Evolutionary conservation across 2,329 filamentous ascomycete species (phyloP).

Genomic region (Corynespora cassiicola): DNA sequence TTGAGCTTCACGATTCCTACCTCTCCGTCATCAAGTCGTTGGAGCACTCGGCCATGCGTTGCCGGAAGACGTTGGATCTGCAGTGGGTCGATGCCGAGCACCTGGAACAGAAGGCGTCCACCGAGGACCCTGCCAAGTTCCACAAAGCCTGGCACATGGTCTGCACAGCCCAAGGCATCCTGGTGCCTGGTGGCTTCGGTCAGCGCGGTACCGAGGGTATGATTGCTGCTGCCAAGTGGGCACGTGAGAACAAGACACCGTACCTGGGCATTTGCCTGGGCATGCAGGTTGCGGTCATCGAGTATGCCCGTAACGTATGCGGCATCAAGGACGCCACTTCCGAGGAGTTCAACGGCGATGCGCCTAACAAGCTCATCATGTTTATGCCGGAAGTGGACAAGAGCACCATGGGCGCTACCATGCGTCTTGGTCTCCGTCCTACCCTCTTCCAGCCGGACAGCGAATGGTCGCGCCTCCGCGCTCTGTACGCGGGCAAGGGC

Average conservation of each 20-base stretch:
- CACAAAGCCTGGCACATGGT: slow-evolving; percentile 87
- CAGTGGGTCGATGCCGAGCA: slow-evolving; percentile 86
- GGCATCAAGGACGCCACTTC: slow-evolving; percentile 65
- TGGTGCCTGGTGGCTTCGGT: slow-evolving; percentile 82
- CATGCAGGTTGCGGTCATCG: slow-evolving; percentile 92
- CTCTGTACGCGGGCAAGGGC: slow-evolving; percentile 68
- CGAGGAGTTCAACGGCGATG: slow-evolving; percentile 63
- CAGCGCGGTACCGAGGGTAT: slow-evolving; percentile 85
- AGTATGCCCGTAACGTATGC: slow-evolving; percentile 80
- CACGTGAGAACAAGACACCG: slow-evolving; percentile 78
- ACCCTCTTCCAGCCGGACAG: slow-evolving; percentile 77
- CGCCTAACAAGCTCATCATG: slow-evolving; percentile 76
- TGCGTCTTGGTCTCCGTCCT: slow-evolving; percentile 79
- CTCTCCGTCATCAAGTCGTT: slow-evolving; percentile 83
- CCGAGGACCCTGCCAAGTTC: slow-evolving; percentile 72
- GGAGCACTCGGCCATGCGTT: slow-evolving; percentile 90
- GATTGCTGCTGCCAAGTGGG: slow-evolving; percentile 86
- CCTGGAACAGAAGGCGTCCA: slow-evolving; percentile 72
- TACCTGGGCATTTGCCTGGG: slow-evolving; percentile 91
- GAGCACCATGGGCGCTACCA: slow-evolving; percentile 81
- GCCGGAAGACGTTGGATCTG: slow-evolving; percentile 78
- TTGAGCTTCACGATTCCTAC: slow-evolving; percentile 83
- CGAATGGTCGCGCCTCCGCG: slow-evolving; percentile 80
- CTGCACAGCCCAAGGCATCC: slow-evolving; percentile 71
- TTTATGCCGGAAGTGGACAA: slow-evolving; percentile 91